A percentile compares a stretch with the other conserved stretches of the same genome.
Conservation (phyloP, 1,139 yeast species). For the Spencermartinsiella ligniputridi region DNA sequence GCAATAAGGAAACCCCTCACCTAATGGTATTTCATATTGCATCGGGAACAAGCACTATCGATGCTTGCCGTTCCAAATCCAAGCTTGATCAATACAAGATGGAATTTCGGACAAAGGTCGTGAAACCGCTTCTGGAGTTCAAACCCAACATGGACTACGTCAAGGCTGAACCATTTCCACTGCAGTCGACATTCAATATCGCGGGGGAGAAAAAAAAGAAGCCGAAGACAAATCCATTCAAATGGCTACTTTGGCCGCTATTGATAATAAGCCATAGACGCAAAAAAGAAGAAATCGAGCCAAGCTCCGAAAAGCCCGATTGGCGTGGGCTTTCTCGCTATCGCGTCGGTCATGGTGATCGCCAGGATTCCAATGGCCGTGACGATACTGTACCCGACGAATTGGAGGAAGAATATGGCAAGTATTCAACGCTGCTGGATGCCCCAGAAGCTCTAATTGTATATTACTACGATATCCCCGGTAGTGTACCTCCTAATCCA, state of each 20-base stretch:
- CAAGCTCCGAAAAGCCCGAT: slow-evolving; percentile 4
- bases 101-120: slow-evolving; percentile 41
- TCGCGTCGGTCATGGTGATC: slow-evolving; percentile 10
- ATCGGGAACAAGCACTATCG: slow-evolving; percentile 55
- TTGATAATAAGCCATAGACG: neutral
- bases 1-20: slow-evolving; percentile 74
- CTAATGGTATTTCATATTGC: slow-evolving; percentile 59
- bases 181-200: slow-evolving; percentile 1
- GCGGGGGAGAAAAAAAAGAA: neutral
- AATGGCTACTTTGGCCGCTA: neutral
- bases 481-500: slow-evolving; percentile 45
- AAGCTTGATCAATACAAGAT: slow-evolving; percentile 53
- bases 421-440: slow-evolving; percentile 68
- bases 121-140: slow-evolving; percentile 53
- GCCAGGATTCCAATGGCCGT: slow-evolving; percentile 7
- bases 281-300: neutral
- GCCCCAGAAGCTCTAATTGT: slow-evolving; percentile 50
- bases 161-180: slow-evolving; percentile 19
- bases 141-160: slow-evolving; percentile 64
- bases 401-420: slow-evolving; percentile 70
- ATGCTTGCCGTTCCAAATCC: slow-evolving; percentile 48
- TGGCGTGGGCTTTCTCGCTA: slow-evolving; percentile 42
- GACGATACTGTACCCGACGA: slow-evolving; percentile 34
- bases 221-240: neutral
- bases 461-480: slow-evolving; percentile 70